These are phyloP conservation scores for Tuber melanosporum DNA, from an alignment of 495 filamentous ascomycete species.

Conservation along the genomic window DNA sequence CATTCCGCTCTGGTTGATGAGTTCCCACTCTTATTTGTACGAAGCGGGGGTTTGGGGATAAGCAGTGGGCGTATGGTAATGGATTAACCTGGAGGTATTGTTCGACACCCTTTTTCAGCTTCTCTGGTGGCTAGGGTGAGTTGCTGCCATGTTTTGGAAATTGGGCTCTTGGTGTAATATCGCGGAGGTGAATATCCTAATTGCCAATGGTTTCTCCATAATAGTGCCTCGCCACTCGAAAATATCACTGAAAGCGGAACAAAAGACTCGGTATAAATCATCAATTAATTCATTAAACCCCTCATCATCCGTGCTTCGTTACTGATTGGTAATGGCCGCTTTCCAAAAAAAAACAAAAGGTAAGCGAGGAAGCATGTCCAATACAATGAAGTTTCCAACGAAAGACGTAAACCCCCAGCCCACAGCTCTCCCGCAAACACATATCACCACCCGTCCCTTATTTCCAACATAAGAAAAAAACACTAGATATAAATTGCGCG, in stretches of 20 bases:
- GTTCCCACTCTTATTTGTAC: too few relatives aligned
- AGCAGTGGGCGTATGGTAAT: too few relatives aligned
- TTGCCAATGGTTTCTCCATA: too few relatives aligned
- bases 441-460: not conserved
- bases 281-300: not conserved
- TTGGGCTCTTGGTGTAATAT: not conserved
- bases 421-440: not conserved
- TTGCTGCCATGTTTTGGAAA: not conserved
- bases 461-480: not conserved
- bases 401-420: not conserved
- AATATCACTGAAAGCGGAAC: not conserved
- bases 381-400: slow-evolving; percentile 19
- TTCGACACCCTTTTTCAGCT: too few relatives aligned
- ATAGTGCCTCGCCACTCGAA: not conserved
- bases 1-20: too few relatives aligned
- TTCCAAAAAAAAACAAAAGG: slow-evolving; percentile 4
- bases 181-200: too few relatives aligned
- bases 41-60: too few relatives aligned
- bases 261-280: not conserved
- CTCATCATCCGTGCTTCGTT: not conserved
- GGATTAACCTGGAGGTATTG: too few relatives aligned
- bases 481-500: not conserved
- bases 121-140: not conserved
- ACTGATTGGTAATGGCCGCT: not conserved
- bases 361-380: slow-evolving; percentile 5